Evolutionary conservation across 495 filamentous ascomycete species (phyloP).

Genomic region (Neurospora sp.): DNA sequence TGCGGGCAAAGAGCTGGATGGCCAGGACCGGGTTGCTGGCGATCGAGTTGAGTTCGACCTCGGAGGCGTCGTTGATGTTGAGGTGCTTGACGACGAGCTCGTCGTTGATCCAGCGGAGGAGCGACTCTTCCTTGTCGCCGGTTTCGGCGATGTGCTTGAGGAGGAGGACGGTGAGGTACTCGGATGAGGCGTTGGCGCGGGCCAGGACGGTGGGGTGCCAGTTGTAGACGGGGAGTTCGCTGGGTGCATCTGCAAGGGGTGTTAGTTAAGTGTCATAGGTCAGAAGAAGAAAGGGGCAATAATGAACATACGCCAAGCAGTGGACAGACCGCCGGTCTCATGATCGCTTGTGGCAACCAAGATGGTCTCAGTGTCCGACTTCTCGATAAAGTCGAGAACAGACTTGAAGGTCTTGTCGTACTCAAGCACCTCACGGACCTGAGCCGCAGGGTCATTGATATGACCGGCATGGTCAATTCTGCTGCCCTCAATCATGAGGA

Average conservation of each 20-base stretch:
- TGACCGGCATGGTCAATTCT: slow-evolving; percentile 96
- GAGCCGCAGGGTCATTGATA: slow-evolving; percentile 87
- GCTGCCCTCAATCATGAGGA: slow-evolving; percentile 95
- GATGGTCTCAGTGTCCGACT: slow-evolving; percentile 61
- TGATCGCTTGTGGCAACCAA: slow-evolving; percentile 88
- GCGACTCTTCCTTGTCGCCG: slow-evolving; percentile 24
- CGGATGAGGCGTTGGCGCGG: slow-evolving; percentile 69
- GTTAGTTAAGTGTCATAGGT: slow-evolving; percentile 7
- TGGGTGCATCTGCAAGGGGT: slow-evolving; percentile 18
- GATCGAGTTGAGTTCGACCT: slow-evolving; percentile 59
- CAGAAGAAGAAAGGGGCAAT: background rate
- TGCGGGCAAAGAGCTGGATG: slow-evolving; percentile 61
- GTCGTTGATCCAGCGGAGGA: slow-evolving; percentile 48
- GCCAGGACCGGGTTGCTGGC: slow-evolving; percentile 42
- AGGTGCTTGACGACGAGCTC: slow-evolving; percentile 54
- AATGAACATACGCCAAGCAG: slow-evolving; percentile 55
- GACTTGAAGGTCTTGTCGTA: slow-evolving; percentile 79
- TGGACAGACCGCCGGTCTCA: slow-evolving; percentile 81
- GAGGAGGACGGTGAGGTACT: slow-evolving; percentile 54
- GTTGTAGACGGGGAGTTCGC: slow-evolving; percentile 49
- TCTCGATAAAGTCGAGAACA: slow-evolving; percentile 75
- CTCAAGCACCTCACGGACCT: slow-evolving; percentile 87
- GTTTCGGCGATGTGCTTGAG: slow-evolving; percentile 38
- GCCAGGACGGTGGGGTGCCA: slow-evolving; percentile 80
- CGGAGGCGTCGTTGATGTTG: slow-evolving; percentile 63